Evolutionary conservation across 495 filamentous ascomycete species (phyloP), one percentile per base, ranked within the genome.

Genomic region (Clohesyomyces aquaticus): DNA sequence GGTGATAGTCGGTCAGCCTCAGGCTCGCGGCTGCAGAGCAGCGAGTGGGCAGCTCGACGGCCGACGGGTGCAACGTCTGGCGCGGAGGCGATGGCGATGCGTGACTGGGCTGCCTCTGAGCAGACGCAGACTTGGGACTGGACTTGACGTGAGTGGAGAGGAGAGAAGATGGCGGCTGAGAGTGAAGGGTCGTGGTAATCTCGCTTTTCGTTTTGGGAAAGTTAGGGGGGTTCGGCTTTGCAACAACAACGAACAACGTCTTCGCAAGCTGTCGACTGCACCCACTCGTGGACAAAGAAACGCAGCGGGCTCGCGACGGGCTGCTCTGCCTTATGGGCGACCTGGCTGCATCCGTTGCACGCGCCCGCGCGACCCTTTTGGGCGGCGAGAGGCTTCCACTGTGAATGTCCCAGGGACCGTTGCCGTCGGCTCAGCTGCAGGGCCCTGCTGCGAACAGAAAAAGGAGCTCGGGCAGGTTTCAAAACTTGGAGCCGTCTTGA

Each of bases 101-200:
- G 46, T 26, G 32, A 41, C 12, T n/a, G 48, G 3, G 47, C 46
- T 51, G 57, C 45, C 43, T 21, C 2, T 57, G 45, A 29, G 18
- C n/a, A n/a, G n/a, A n/a, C n/a, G n/a, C n/a, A n/a, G n/a, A n/a
- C n/a, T n/a, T n/a, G n/a, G 19, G 16, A 28, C 42, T 38, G 11
- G 59, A 47, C 32, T 61, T 43, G 59, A 54, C 48, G 59, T 46
- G 56, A 50, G 59, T 45, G 35, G 55, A 29, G 35, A 25, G 19
- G 26, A 38, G 25, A 32, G 59, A 53, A 35, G 32, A 38, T 23
- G 45, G 48, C 48, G 48, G 35, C 35, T 52, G 46, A 38, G 46
- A 25, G 23, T 48, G 27, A 51, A 19, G 42, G 23, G 42, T 10
- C 26, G 6, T 41, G 54, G 32, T 29, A 61, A 61, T 61, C 59